Evolutionary conservation across 1,139 yeast species (phyloP).

Genomic region (Chernovozyma aurita): DNA sequence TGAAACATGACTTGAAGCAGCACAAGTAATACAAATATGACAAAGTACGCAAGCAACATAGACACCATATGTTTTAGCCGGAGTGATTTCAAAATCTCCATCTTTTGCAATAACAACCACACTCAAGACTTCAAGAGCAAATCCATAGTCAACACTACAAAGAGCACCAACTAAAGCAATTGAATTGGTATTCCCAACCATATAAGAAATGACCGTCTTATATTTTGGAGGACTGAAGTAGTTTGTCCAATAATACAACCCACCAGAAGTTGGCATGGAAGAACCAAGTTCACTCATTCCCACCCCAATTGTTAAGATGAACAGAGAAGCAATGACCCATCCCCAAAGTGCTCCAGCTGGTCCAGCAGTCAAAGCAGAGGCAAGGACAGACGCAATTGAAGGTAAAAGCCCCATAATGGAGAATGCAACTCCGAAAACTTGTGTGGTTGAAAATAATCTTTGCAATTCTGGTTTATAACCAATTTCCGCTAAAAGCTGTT

Average conservation of each 20-base stretch:
- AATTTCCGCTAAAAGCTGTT: conserved; percentile 14
- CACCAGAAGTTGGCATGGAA: conserved; percentile 63
- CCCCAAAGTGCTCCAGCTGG: conserved; percentile 61
- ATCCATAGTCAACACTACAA: conserved; percentile 26
- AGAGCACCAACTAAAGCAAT: conserved; percentile 25
- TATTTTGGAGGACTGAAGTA: conserved; percentile 21
- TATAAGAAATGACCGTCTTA: conserved; percentile 20
- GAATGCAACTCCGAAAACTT: conserved; percentile 49
- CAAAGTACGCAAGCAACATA: conserved; percentile 21
- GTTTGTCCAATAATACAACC: conserved; percentile 51
- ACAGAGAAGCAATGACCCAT: conserved; percentile 52
- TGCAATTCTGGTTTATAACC: conserved; percentile 48
- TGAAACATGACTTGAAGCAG: conserved; percentile 18
- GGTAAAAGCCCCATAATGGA: conserved; percentile 51
- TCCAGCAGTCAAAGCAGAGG: conserved; percentile 38
- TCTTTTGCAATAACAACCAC: conserved; percentile 19
- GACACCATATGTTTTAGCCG: conserved; percentile 22
- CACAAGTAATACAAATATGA: conserved; percentile 18
- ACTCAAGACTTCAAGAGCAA: conserved; percentile 22
- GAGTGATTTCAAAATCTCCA: conserved; percentile 20
- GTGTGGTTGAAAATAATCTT: conserved; percentile 41
- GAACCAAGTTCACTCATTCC: conserved; percentile 58
- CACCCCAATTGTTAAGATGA: conserved; percentile 51
- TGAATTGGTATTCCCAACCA: conserved; percentile 25
- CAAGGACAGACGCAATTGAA: conserved; percentile 33